A percentile compares a stretch with the other conserved stretches of the same genome.
Evolutionary conservation across 2,329 filamentous ascomycete genomes (phyloP).

Genomic region (Dothideomycetidae sp.): DNA sequence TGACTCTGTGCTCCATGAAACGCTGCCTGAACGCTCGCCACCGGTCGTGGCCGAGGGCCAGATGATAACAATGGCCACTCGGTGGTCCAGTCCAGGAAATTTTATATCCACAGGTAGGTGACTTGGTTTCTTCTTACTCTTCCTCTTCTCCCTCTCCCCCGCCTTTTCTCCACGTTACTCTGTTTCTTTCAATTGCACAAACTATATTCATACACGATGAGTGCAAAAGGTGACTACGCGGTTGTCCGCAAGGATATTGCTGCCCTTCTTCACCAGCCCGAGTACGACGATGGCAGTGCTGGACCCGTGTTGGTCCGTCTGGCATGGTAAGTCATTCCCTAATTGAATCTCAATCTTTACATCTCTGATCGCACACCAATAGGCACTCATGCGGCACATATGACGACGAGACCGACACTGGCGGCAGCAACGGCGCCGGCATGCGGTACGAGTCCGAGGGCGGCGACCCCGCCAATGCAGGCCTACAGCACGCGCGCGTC

Average conservation of each 20-base stretch:
- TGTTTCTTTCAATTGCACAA: not conserved
- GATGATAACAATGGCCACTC: too few species aligned
- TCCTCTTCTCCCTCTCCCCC: not conserved
- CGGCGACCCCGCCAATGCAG: conserved; percentile 50
- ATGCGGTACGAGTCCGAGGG: conserved; percentile 53
- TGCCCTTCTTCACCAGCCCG: conserved; percentile 33
- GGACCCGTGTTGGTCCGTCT: conserved; percentile 50
- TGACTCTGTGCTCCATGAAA: too few species aligned
- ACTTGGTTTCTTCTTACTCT: not conserved
- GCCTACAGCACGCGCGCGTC: conserved; percentile 47
- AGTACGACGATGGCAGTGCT: conserved; percentile 50
- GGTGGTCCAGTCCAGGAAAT: too few species aligned
- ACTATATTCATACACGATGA: conserved; percentile 7
- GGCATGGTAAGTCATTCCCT: conserved; percentile 38
- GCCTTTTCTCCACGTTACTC: not conserved
- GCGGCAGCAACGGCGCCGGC: conserved; percentile 49
- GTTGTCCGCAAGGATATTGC: conserved; percentile 15
- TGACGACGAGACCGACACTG: conserved; percentile 43
- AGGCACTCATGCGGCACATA: conserved; percentile 53
- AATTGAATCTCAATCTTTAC: not conserved
- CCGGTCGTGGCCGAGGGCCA: too few species aligned
- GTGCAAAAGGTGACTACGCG: conserved; percentile 14
- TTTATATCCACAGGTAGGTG: too few species aligned
- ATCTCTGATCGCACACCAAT: conserved; percentile 5
- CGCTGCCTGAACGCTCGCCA: too few species aligned